Conservation (phyloP, 768 basidiomycete species). For the Sporobolomyces roseus region DNA sequence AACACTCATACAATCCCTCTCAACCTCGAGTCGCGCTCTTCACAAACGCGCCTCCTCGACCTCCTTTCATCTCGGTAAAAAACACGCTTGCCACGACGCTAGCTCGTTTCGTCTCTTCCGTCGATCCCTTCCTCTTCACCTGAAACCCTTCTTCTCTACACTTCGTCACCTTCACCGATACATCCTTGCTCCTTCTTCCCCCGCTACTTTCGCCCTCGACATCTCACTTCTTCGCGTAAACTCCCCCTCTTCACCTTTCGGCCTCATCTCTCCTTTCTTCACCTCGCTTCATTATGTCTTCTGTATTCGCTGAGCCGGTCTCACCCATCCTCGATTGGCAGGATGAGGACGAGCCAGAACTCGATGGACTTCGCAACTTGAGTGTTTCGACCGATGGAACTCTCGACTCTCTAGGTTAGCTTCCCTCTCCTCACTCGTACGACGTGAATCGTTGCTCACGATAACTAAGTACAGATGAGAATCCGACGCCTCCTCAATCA, state of each 20-base stretch:
- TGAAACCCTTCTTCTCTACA: no score
- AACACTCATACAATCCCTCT: neutral
- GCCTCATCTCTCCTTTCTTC: neutral
- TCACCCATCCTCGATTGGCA: constrained; percentile 19
- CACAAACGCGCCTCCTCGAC: neutral
- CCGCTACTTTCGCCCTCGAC: no score
- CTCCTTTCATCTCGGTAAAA: neutral
- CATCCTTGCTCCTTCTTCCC: no score
- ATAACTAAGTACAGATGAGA: constrained; percentile 35
- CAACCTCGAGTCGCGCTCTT: neutral
- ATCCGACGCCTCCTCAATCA: constrained; percentile 35
- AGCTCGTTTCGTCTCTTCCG: neutral
- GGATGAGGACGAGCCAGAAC: constrained; percentile 24
- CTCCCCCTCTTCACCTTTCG: neutral
- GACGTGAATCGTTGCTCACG: no score
- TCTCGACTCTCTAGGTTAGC: constrained; percentile 33
- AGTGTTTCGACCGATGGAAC: constrained; percentile 38
- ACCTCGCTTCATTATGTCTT: neutral
- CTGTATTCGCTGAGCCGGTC: constrained; percentile 19
- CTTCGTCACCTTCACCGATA: no score
- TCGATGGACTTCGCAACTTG: constrained; percentile 31
- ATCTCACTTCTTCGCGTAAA: no score
- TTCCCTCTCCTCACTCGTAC: no score
- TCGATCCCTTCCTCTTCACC: neutral
- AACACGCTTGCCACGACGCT: neutral